Evolutionary conservation across 2,329 filamentous ascomycete genomes (phyloP).

Genomic region (Colletotrichum zoysiae): DNA sequence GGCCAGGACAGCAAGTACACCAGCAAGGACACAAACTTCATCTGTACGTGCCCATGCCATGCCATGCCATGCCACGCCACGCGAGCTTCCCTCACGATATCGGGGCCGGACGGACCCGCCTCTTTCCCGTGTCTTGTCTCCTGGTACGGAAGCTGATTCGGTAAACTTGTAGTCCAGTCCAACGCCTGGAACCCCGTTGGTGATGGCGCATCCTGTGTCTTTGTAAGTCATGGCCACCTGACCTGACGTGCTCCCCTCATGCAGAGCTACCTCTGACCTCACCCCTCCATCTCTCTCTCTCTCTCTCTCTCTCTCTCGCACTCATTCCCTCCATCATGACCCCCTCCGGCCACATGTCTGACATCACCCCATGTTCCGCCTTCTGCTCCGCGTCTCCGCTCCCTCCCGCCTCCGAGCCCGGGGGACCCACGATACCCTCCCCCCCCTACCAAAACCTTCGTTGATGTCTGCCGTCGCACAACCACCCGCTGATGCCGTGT

Average conservation of each 20-base stretch:
- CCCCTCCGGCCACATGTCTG: neutral
- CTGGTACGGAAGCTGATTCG: constrained; percentile 11
- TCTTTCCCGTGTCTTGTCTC: too few species aligned
- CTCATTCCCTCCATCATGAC: neutral
- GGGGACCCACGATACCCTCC: neutral
- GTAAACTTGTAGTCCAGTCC: constrained; percentile 45
- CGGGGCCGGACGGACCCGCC: neutral
- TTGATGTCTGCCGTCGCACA: neutral
- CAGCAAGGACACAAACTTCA: constrained; percentile 43
- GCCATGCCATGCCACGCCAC: too few species aligned
- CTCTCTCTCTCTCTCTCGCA: neutral
- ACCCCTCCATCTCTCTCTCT: neutral
- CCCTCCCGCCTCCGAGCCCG: neutral
- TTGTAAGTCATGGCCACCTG: constrained; percentile 44
- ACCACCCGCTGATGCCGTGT: neutral
- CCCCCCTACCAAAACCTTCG: too few species aligned
- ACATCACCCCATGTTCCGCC: neutral
- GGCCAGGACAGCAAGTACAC: constrained; percentile 46
- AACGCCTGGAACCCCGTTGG: constrained; percentile 50
- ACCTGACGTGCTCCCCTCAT: constrained; percentile 1
- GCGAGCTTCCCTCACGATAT: neutral
- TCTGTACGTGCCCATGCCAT: constrained; percentile 45
- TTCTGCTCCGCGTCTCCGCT: neutral
- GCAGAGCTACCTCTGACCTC: neutral
- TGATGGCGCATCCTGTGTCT: constrained; percentile 49